A percentile compares a stretch with the other conserved stretches of the same genome.
Evolutionary conservation across 2,329 filamentous ascomycete genomes (phyloP).

Genomic region (Penicillium sp.): DNA sequence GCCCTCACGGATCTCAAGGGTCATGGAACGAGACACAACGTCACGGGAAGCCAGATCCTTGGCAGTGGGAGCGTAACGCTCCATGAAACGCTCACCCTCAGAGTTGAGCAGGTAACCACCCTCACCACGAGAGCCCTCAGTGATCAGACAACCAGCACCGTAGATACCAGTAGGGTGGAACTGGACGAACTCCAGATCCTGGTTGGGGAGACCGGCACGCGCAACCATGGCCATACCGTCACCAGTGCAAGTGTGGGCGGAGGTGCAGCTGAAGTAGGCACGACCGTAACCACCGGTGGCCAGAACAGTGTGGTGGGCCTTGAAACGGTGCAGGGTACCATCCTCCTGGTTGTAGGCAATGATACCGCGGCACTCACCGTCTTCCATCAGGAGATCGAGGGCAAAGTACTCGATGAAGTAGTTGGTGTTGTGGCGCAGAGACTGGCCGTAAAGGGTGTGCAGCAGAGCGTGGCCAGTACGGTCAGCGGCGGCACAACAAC

Average conservation of each 20-base stretch:
- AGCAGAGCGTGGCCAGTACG: conserved; percentile 95
- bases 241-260: conserved; percentile 96
- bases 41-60: conserved; percentile 97
- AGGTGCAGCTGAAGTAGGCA: conserved; percentile 97
- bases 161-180: conserved; percentile 99
- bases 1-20: conserved; percentile 94
- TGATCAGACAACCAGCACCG: conserved; percentile 95
- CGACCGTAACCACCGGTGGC: conserved; percentile 97
- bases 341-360: conserved; percentile 99
- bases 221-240: conserved; percentile 99
- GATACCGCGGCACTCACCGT: conserved; percentile 93
- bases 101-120: conserved; percentile 97
- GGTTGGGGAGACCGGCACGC: conserved; percentile 94
- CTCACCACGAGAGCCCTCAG: conserved; percentile 95
- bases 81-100: conserved; percentile 99
- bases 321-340: conserved; percentile 94
- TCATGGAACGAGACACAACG: conserved; percentile 97
- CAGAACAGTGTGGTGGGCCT: conserved; percentile 92
- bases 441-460: conserved; percentile 98
- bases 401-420: conserved; percentile 99
- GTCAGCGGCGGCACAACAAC: conserved; percentile 93
- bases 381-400: conserved; percentile 94
- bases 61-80: conserved; percentile 93
- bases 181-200: conserved; percentile 99
- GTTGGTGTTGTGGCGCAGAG: conserved; percentile 94